Base-by-base conservation (phyloP, 2,329 filamentous ascomycete species). In the Xylaria digitata region DNA sequence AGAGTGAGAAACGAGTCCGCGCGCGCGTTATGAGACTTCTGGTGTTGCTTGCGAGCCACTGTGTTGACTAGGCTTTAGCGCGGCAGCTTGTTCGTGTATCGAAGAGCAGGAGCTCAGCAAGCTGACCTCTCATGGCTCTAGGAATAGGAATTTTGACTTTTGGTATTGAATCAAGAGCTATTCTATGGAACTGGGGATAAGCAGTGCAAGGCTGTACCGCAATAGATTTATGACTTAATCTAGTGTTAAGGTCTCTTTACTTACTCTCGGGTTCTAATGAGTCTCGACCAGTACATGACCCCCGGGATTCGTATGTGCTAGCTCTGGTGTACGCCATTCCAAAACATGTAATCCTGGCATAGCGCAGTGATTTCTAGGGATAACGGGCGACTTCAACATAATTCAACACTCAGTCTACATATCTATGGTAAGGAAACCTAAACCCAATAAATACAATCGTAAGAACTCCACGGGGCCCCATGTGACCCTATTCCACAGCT, bases 401-500 rank as follows among this genome's bases (percentile, higher is more conserved):
- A 17, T 4, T 46, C 23, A 21, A 26, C 3, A 32, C 2, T 21
- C 8, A n/a, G 6, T 9, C 1, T 3, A 23, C 17, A 6, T 17
- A 32, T 34, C 6, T 23, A 48, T 8, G 17, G 30, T 5, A 26
- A 5, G 21, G 19, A 5, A 6, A 3, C 8, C 9, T 34, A 34
- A 34, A 11, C 34, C 13, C 2, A 52, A 11, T 19, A 19, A 3
- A 1, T 6, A 26, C 5, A 37, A 48, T 8, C 34, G n/a, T 30
- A 37, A 48, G 11, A 11, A 30, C 23, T 23, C 15, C 6, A 49
- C 30, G 5, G 9, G 2, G 3, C 43, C 42, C 42, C 6, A 6
- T 45, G 4, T 45, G 6, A 19, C 15, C 23, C 52, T 67, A 79
- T 66, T 81, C 80, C 53, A 79, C 78, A 53, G 75, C 72, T 61